Conservation (phyloP, 345 rosid genomes). For the Salix koriyanagi region DNA sequence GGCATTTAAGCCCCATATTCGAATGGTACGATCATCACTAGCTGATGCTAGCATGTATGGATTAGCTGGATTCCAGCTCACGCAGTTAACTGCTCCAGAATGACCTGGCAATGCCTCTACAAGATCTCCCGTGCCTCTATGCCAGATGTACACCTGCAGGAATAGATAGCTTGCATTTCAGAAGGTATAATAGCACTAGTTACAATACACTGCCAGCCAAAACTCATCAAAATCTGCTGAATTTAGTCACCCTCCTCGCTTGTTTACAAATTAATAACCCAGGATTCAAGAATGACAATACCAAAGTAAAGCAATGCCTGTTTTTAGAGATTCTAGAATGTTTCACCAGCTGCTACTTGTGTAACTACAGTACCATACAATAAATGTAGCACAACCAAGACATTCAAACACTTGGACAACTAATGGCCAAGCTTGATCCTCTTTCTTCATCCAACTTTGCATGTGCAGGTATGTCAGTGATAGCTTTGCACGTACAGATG, state of each 20-base stretch:
- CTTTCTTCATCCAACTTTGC: too few species aligned
- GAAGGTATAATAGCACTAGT: background rate
- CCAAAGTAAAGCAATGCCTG: background rate
- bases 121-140: conserved; percentile 47
- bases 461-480: too few species aligned
- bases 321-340: background rate
- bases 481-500: background rate
- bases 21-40: conserved; percentile 62
- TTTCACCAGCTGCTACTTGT: background rate
- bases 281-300: background rate
- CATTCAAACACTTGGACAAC: too few species aligned
- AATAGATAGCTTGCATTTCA: background rate
- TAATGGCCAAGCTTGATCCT: too few species aligned
- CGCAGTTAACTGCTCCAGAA: conserved; percentile 67
- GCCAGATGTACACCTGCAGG: conserved; percentile 69
- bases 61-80: conserved; percentile 69
- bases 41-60: conserved; percentile 71
- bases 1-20: conserved; percentile 64
- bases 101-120: conserved; percentile 51
- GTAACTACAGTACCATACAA: background rate
- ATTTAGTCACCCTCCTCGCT: background rate
- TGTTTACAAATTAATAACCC: background rate
- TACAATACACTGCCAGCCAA: too few species aligned
- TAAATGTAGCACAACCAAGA: background rate
- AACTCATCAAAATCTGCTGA: too few species aligned